Conservation (phyloP, 441 rosid genomes). For the Cnidoscolus chayamansa region DNA sequence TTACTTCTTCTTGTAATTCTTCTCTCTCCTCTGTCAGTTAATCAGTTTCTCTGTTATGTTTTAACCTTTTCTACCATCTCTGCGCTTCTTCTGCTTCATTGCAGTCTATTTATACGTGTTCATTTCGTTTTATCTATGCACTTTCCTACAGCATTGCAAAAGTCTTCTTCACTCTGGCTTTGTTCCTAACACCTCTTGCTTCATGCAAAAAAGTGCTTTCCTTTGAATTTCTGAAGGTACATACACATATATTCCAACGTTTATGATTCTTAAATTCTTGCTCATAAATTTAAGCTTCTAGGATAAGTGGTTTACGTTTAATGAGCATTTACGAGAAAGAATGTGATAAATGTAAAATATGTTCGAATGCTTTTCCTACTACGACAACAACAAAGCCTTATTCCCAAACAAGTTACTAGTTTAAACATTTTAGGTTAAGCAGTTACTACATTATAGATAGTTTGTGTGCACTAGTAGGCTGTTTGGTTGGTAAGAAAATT, state of each 20-base stretch:
- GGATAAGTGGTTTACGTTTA: background rate
- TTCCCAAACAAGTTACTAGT: too few species aligned
- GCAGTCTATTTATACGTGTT: background rate
- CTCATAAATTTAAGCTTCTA: background rate
- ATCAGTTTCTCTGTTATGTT: background rate
- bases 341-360: too few species aligned
- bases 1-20: background rate
- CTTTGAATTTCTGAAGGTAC: slow-evolving; percentile 6
- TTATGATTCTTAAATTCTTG: background rate
- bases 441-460: background rate
- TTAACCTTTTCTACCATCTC: background rate
- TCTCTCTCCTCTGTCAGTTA: slow-evolving; percentile 11
- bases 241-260: background rate
- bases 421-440: too few species aligned
- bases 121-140: background rate
- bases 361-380: too few species aligned
- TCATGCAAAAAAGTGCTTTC: background rate
- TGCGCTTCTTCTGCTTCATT: background rate
- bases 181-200: background rate
- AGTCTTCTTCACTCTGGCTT: background rate
- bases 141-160: background rate
- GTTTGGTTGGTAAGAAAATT: background rate
- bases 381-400: too few species aligned
- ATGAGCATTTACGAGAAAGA: background rate
- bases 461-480: background rate